phyloP scores from a whole-genome alignment of 257 asterid species.

The Cynanchum wilfordii region DNA sequence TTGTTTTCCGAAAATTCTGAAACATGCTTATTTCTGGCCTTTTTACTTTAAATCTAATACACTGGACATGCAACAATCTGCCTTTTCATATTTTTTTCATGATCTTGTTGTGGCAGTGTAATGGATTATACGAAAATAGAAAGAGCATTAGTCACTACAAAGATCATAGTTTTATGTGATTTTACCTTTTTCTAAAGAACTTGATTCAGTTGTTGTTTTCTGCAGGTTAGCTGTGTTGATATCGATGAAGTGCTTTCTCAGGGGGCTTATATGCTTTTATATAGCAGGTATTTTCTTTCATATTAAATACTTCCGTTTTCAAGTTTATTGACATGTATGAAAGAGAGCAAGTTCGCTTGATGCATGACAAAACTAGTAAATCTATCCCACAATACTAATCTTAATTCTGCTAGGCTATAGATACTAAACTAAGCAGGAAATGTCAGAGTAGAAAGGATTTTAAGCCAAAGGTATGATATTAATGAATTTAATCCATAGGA shows the following conservation, averaged over 20 bases:
- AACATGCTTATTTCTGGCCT: background rate
- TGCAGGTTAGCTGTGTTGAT: conserved; percentile 62
- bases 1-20: background rate
- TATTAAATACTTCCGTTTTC: conserved; percentile 1
- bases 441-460: no score
- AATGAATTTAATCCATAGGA: no score
- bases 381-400: no score
- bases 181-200: background rate
- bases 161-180: background rate
- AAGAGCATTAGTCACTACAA: background rate
- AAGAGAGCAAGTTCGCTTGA: background rate
- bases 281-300: conserved; percentile 62
- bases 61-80: background rate
- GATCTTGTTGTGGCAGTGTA: background rate
- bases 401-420: no score
- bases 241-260: conserved; percentile 91
- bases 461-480: no score
- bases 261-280: conserved; percentile 96
- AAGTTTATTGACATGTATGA: background rate
- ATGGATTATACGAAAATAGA: background rate
- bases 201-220: conserved; percentile 7
- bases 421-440: no score
- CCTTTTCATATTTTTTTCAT: background rate
- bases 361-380: no score
- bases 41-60: background rate